Base-by-base conservation (phyloP, 768 basidiomycete genomes). In the Coprinellus aureogranulatus region DNA sequence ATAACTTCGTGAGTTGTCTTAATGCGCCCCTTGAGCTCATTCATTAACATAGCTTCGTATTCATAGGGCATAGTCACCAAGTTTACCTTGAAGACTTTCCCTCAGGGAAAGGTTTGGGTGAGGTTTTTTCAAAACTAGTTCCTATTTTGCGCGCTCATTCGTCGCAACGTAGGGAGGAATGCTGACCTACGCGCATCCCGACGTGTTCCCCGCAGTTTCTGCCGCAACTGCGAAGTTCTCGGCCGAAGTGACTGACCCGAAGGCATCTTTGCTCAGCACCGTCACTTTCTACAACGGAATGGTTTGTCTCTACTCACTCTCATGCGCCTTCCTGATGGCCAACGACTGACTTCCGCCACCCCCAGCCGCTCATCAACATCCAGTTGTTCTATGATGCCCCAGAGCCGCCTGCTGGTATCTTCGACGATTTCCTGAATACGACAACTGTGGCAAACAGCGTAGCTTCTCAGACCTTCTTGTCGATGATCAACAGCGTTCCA, bases 41-140 rank as follows among this genome's bases (percentile, higher is more conserved):
- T 11, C 5, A 18, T 10, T n/a, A 11, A 16, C 20, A 27, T n/a
- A 18, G 16, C 31, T 22, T n/a, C 22, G 22, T 16, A 14, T 44
- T 25, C 10, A 22, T 41, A 78, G 77, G 87, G 86, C 0, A 81
- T 87, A 31, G 82, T 87, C 4, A 87, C 85, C 1, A 75, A 68
- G 40, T 81, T 88, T 61, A 82, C 79, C 0, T 54, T 88, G 22
- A 78, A 78, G 59, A 74, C 82, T 0, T 76, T 76, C 62, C 79
- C 85, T 8, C 84, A 87, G 68, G 70, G 71, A 0, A 65, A 77
- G 68, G 80, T 88, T 56, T 88, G 85, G 85, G 86, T 87, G 69
- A 26, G 76, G 54, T 12, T 37, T 16, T 22, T 30, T 2, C n/a
- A 6, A 31, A 34, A 20, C 11, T n/a, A 14, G 4, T 4, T n/a